phyloP scores from a whole-genome alignment of 1,284 basidiomycete genomes.

The Volvariella surrecta region DNA sequence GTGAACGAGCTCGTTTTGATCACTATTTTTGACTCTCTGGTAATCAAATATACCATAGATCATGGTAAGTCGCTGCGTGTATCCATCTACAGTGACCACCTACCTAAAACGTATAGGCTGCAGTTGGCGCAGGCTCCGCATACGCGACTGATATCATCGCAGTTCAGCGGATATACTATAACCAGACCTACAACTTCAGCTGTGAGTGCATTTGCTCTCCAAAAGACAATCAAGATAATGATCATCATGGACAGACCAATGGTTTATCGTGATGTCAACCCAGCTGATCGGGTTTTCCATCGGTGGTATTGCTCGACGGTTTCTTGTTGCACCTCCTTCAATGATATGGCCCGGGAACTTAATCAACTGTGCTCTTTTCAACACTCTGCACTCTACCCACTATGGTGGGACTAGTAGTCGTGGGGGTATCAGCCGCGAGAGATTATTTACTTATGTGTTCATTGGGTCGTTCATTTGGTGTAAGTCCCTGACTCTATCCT shows the following conservation, averaged over 20 bases:
- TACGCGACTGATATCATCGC: slow-evolving; percentile 60
- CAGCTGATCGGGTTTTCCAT: slow-evolving; percentile 65
- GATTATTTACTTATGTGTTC: slow-evolving; percentile 43
- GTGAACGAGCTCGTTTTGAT: no score
- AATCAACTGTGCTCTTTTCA: slow-evolving; percentile 71
- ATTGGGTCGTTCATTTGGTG: slow-evolving; percentile 55
- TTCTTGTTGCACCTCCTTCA: slow-evolving; percentile 65
- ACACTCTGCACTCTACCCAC: slow-evolving; percentile 52
- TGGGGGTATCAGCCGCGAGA: slow-evolving; percentile 63
- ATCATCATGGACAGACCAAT: slow-evolving; percentile 28
- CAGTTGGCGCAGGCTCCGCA: slow-evolving; percentile 44
- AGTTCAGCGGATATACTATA: slow-evolving; percentile 53
- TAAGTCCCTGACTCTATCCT: slow-evolving; percentile 15
- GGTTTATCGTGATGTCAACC: slow-evolving; percentile 54
- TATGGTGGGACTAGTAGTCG: slow-evolving; percentile 55
- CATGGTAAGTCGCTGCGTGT: slow-evolving; percentile 42
- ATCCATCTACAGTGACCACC: slow-evolving; percentile 2
- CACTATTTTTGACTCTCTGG: slow-evolving; percentile 4
- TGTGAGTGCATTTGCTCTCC: slow-evolving; percentile 11
- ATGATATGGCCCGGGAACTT: slow-evolving; percentile 81
- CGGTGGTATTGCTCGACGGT: slow-evolving; percentile 49
- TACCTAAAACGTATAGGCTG: slow-evolving; percentile 29
- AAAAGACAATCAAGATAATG: slow-evolving; percentile 19
- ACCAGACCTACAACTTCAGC: slow-evolving; percentile 25
- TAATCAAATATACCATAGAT: slow-evolving; percentile 21